These are phyloP conservation scores for Torulaspora maleeae DNA, from an alignment of 805 yeast genomes.

Conservation along the genomic window DNA sequence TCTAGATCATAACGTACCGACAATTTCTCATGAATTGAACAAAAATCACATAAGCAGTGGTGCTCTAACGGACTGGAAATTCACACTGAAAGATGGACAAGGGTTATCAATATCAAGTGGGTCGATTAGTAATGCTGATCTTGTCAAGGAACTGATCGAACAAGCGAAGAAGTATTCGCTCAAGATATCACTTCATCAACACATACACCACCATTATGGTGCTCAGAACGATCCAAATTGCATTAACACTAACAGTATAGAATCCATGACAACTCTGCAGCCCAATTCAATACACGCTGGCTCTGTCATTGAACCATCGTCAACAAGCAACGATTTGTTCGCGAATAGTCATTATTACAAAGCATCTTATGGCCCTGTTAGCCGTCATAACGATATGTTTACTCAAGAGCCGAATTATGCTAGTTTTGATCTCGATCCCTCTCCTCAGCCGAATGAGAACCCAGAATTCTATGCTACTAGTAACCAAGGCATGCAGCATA, in stretches of 20 bases:
- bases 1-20: neutral
- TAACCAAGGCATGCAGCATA: constrained; percentile 1
- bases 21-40: neutral
- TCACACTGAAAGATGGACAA: constrained; percentile 44
- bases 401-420: constrained; percentile 23
- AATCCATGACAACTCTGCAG: constrained; percentile 1
- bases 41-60: neutral
- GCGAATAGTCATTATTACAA: constrained; percentile 11
- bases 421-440: constrained; percentile 21
- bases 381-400: constrained; percentile 17
- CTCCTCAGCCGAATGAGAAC: constrained; percentile 6
- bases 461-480: constrained; percentile 1
- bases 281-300: neutral
- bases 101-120: constrained; percentile 49
- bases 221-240: constrained; percentile 33
- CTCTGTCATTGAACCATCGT: neutral
- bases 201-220: constrained; percentile 72
- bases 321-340: constrained; percentile 3
- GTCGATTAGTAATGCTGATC: constrained; percentile 46
- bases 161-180: constrained; percentile 56
- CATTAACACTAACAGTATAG: constrained; percentile 3
- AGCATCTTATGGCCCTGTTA: constrained; percentile 3
- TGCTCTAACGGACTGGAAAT: constrained; percentile 56
- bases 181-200: constrained; percentile 74
- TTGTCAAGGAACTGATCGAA: constrained; percentile 53